Conservation (phyloP, 345 rosid species). For the Draba incana region DNA sequence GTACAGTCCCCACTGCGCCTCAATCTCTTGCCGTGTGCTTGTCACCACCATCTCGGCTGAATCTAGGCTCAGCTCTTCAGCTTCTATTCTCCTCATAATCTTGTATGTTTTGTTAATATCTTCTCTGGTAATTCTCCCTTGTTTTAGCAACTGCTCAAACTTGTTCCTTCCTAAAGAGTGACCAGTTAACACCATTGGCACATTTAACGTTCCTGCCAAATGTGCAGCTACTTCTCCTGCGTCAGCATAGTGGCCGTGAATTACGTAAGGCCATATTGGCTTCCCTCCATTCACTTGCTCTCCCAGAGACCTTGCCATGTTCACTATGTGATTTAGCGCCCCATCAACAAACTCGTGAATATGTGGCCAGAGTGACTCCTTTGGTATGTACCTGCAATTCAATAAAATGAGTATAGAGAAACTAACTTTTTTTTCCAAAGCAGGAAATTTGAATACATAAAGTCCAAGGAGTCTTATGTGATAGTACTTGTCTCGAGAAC, state of each 20-base stretch:
- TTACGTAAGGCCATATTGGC: constrained; percentile 95
- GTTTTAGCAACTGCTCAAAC: constrained; percentile 92
- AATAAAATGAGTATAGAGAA: constrained; percentile 21
- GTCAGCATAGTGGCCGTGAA: constrained; percentile 96
- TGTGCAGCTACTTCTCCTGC: constrained; percentile 95
- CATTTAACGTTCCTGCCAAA: constrained; percentile 88
- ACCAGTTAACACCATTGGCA: constrained; percentile 97
- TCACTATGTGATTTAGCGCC: constrained; percentile 82
- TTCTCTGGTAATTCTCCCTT: constrained; percentile 83
- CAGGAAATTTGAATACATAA: not conserved
- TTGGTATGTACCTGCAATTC: constrained; percentile 42
- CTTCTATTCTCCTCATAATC: constrained; percentile 95
- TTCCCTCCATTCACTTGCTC: constrained; percentile 78
- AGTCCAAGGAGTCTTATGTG: constrained; percentile 53
- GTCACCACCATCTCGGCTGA: constrained; percentile 97
- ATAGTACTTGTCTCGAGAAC: constrained; percentile 78
- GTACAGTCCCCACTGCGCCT: constrained; percentile 98
- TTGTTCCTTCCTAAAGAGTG: constrained; percentile 98
- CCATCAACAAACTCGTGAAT: constrained; percentile 97
- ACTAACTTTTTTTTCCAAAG: not conserved
- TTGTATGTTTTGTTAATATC: constrained; percentile 90
- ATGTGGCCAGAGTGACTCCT: constrained; percentile 90
- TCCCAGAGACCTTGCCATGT: constrained; percentile 83
- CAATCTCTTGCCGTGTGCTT: constrained; percentile 93
- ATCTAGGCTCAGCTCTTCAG: constrained; percentile 89